Evolutionary conservation across 768 basidiomycete species (phyloP), one percentile per base, ranked within the genome.

Genomic region (Sutorius australiensis): DNA sequence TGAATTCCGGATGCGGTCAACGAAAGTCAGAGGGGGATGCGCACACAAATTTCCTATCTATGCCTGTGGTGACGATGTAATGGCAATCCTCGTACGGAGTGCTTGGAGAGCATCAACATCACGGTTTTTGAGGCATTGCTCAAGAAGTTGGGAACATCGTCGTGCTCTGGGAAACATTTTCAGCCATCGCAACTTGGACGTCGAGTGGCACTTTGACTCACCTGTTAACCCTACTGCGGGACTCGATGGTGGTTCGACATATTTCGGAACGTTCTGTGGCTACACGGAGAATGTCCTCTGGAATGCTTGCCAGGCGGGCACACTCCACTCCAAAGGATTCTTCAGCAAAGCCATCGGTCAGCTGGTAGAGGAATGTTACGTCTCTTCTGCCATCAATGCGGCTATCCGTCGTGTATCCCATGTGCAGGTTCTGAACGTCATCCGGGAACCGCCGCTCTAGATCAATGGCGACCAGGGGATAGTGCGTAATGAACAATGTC

Each of bases 321-420:
- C 93, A 95, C 74, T 95, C 94, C 9, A 97, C 84, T 11, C 94
- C 94, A 65, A 94, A 98, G 0, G 91, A 93, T 62, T 87, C 87
- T 75, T 78, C 74, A 4, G 92, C 87, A 33, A 92, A 73, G 11
- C 94, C 93, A 7, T 74, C 70, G 0, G 80, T 78, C 19, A 98
- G 74, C 30, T 73, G 78, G 69, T 95, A 99, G 30, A 97, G 72
- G 72, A 98, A 99, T 6, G 87, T 89, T 38, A 99, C 87, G 45
- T 88, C 83, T 21, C 87, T 77, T 21, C 77, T 78, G 6, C 92
- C 89, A 64, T 89, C 85, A 56, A 88, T 75, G 4, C 84, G 77
- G 30, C 73, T 75, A 12, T 87, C 83, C 37, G 85, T 82, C 21
- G 79, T 77, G 61, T 90, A 95, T 24, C 83, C 84, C 89, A 98